Evolutionary conservation across 2,329 filamentous ascomycete species (phyloP).

Genomic region (Colletotrichum acutatum): DNA sequence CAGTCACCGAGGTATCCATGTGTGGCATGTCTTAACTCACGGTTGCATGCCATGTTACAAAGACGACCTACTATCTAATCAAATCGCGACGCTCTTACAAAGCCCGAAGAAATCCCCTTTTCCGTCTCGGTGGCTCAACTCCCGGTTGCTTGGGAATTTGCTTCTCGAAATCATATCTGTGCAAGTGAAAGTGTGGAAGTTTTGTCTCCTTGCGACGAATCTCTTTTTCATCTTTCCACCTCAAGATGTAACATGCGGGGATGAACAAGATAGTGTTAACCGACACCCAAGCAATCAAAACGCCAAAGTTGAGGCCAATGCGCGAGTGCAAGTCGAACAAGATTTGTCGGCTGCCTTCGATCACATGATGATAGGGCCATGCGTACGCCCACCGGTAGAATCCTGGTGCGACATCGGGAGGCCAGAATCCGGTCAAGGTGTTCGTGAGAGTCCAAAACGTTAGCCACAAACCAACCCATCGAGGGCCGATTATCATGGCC

Average conservation of each 20-base stretch:
- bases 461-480: slow-evolving; percentile 27
- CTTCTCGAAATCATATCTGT: slow-evolving; percentile 9
- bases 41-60: too few relatives aligned
- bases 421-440: slow-evolving; percentile 22
- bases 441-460: slow-evolving; percentile 24
- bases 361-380: slow-evolving; percentile 26
- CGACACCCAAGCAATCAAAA: slow-evolving; percentile 6
- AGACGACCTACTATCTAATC: too few relatives aligned
- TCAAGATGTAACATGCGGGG: slow-evolving; percentile 19
- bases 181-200: slow-evolving; percentile 7
- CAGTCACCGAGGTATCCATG: too few relatives aligned
- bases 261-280: slow-evolving; percentile 10
- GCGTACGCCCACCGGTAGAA: slow-evolving; percentile 28
- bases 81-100: not conserved
- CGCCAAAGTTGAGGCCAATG: slow-evolving; percentile 23
- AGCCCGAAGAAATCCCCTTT: slow-evolving; percentile 14
- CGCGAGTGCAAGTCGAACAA: slow-evolving; percentile 24
- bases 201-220: slow-evolving; percentile 6
- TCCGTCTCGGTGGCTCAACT: slow-evolving; percentile 8
- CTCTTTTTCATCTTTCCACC: slow-evolving; percentile 24
- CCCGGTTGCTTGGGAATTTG: slow-evolving; percentile 20
- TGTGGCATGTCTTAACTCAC: not conserved
- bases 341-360: slow-evolving; percentile 21
- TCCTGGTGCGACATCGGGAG: slow-evolving; percentile 17
- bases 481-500: slow-evolving; percentile 18